These are phyloP conservation scores for Prunus fruticosa DNA, from an alignment of 306 rosid species.

Conservation along the genomic window DNA sequence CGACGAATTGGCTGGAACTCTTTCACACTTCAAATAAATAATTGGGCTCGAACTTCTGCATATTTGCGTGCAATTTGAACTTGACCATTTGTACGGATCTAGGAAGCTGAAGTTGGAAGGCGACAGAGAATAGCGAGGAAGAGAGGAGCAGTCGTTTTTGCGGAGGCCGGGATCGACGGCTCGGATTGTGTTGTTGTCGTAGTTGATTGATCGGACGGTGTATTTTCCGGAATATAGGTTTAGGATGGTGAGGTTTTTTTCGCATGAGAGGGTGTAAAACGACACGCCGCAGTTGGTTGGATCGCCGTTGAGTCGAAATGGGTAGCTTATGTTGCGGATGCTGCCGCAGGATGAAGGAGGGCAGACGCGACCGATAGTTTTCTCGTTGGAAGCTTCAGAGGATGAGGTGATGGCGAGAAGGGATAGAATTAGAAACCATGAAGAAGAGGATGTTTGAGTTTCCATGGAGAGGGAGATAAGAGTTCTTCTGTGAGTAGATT, in stretches of 20 bases:
- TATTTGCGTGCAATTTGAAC: too few relatives aligned
- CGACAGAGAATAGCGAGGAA: not conserved
- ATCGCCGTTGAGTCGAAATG: conserved; percentile 24
- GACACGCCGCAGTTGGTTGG: not conserved
- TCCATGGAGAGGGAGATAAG: too few relatives aligned
- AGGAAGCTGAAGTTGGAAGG: not conserved
- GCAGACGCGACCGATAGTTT: not conserved
- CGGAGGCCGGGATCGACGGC: not conserved
- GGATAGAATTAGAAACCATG: too few relatives aligned
- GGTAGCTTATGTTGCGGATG: conserved; percentile 17
- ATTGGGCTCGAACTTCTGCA: too few relatives aligned
- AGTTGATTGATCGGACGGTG: not conserved
- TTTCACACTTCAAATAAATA: too few relatives aligned
- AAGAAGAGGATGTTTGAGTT: too few relatives aligned
- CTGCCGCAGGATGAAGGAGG: conserved; percentile 2
- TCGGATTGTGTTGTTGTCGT: not conserved
- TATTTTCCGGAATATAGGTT: not conserved
- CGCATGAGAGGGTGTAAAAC: too few relatives aligned
- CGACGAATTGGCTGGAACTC: too few relatives aligned
- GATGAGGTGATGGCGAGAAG: too few relatives aligned
- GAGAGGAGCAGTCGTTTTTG: not conserved
- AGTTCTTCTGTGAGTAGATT: too few relatives aligned
- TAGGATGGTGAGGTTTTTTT: conserved; percentile 2
- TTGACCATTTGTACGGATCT: too few relatives aligned
- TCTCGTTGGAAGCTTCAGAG: too few relatives aligned